These are phyloP conservation scores for Pontederia paniculata DNA, from an alignment of 176 grass and related monocot genomes.

Conservation along the genomic window DNA sequence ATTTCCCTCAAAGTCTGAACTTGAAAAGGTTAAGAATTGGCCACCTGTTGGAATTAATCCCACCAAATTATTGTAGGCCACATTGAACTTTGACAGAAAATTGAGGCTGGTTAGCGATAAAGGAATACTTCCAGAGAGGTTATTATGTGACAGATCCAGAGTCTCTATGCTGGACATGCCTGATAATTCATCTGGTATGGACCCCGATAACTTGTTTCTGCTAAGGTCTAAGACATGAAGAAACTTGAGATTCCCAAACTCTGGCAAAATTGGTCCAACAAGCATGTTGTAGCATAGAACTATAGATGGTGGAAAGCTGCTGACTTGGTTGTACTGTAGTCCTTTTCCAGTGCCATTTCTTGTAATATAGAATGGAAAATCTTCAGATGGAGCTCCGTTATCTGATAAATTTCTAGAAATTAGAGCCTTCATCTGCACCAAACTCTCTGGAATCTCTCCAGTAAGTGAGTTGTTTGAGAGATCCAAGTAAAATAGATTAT, in stretches of 20 bases:
- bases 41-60: constrained; percentile 5
- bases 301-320: constrained; percentile 10
- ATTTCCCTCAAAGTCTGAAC: constrained; percentile 8
- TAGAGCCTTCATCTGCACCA: constrained; percentile 16
- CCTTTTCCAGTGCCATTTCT: constrained; percentile 4
- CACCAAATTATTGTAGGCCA: constrained; percentile 10
- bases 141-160: constrained; percentile 9
- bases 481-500: constrained; percentile 9
- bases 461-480: constrained; percentile 7
- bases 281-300: constrained; percentile 6
- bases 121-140: constrained; percentile 5
- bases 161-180: constrained; percentile 10
- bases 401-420: background rate
- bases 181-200: constrained; percentile 7
- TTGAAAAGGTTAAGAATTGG: constrained; percentile 9
- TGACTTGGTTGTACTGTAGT: constrained; percentile 12
- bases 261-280: constrained; percentile 1
- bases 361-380: constrained; percentile 15
- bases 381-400: background rate
- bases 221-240: constrained; percentile 6
- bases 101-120: constrained; percentile 5
- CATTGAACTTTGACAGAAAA: constrained; percentile 9
- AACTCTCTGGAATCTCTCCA: background rate
- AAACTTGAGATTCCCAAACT: constrained; percentile 1
- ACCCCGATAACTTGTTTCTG: constrained; percentile 4